Conservation (phyloP, 192 early-diverging fungal species). For the Entrophospora sp. region DNA sequence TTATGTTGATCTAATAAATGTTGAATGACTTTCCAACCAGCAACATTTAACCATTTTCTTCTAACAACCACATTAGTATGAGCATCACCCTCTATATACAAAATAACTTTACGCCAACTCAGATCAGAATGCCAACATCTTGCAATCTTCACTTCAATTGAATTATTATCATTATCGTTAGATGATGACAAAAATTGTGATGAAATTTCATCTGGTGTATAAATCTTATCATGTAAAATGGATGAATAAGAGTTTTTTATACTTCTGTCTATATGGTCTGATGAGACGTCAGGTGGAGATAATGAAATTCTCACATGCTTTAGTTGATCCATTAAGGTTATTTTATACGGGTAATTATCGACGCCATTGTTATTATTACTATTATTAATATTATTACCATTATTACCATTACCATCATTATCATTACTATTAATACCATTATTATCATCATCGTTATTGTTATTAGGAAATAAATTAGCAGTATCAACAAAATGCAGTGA, state of each 20-base stretch:
- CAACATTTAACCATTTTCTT: slow-evolving; percentile 34
- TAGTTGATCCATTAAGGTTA: slow-evolving; percentile 11
- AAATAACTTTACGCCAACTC: slow-evolving; percentile 39
- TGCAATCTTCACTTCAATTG: slow-evolving; percentile 21
- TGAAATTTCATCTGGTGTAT: background rate
- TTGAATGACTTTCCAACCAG: slow-evolving; percentile 32
- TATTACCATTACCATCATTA: no score
- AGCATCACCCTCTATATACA: slow-evolving; percentile 32
- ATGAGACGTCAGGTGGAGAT: slow-evolving; percentile 17
- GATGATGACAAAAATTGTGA: background rate
- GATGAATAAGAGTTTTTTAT: slow-evolving; percentile 20
- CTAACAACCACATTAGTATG: slow-evolving; percentile 38
- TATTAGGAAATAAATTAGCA: slow-evolving; percentile 22
- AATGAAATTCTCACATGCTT: slow-evolving; percentile 11
- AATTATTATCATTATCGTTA: background rate
- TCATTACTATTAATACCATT: slow-evolving; percentile 17
- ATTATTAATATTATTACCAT: slow-evolving; percentile 24
- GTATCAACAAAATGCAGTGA: slow-evolving; percentile 18
- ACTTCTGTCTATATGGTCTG: slow-evolving; percentile 20
- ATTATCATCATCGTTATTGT: slow-evolving; percentile 25
- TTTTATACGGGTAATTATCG: background rate
- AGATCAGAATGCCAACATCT: slow-evolving; percentile 32
- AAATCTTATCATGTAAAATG: slow-evolving; percentile 23
- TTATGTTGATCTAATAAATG: slow-evolving; percentile 30
- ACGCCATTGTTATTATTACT: no score